These are phyloP conservation scores for Pseudophaeomoniella oleicola DNA, from an alignment of 2,329 filamentous ascomycete species.

Conservation along the genomic window DNA sequence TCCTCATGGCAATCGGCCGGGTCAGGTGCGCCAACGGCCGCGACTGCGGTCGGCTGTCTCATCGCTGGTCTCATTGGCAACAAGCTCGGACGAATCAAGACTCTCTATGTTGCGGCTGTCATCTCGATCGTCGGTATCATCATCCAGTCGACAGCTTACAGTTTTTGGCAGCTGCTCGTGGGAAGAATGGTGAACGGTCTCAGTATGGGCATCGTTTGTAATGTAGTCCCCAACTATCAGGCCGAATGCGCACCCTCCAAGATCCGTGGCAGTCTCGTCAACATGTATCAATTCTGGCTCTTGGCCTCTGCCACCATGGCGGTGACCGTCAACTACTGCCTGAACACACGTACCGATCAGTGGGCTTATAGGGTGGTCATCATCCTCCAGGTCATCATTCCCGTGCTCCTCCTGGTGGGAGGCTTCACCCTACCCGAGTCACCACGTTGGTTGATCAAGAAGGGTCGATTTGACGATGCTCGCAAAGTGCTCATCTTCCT, in stretches of 20 bases:
- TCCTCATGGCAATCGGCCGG: constrained; percentile 3
- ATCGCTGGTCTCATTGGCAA: not conserved
- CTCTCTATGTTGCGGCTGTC: constrained; percentile 5
- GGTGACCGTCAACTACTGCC: not conserved
- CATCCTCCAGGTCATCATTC: not conserved
- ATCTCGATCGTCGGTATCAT: constrained; percentile 7
- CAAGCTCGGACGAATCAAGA: constrained; percentile 8
- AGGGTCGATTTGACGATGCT: constrained; percentile 1
- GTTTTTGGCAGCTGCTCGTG: constrained; percentile 14
- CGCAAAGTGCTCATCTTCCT: constrained; percentile 1
- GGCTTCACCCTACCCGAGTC: constrained; percentile 19
- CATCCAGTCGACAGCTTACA: constrained; percentile 6
- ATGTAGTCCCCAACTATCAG: constrained; percentile 44
- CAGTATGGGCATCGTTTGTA: constrained; percentile 7
- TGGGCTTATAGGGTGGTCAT: not conserved
- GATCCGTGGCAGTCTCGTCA: constrained; percentile 30
- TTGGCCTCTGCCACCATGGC: not conserved
- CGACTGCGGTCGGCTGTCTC: not conserved
- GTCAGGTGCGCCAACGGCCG: not conserved
- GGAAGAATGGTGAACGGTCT: constrained; percentile 13
- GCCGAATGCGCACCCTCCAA: constrained; percentile 46
- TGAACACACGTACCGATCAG: not conserved
- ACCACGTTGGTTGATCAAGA: constrained; percentile 16
- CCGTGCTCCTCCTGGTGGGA: not conserved
- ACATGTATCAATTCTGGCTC: not conserved